phyloP scores from a whole-genome alignment of 495 filamentous ascomycete species.

The Penicillium steckii region DNA sequence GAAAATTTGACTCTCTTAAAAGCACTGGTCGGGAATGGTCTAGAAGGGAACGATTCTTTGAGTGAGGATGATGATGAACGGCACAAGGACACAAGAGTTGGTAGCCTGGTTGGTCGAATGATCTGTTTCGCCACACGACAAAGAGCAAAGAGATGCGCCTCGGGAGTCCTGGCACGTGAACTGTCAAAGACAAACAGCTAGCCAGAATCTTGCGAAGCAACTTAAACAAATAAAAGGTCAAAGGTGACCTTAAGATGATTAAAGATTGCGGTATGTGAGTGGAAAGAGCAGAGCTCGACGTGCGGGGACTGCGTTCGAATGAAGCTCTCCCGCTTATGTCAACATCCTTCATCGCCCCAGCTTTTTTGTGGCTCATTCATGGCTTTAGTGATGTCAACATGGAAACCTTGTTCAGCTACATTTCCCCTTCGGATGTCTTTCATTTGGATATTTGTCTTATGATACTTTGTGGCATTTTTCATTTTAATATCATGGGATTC shows the following conservation, averaged over 20 bases:
- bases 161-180: constrained; percentile 15
- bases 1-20: not conserved
- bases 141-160: constrained; percentile 18
- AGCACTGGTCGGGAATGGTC: not conserved
- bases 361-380: too few relatives aligned
- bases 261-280: constrained; percentile 1
- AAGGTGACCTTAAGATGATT: constrained; percentile 10
- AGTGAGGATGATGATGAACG: not conserved
- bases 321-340: constrained; percentile 20
- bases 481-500: not conserved
- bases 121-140: constrained; percentile 18
- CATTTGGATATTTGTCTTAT: too few relatives aligned
- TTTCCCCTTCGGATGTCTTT: too few relatives aligned
- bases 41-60: not conserved
- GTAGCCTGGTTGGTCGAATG: constrained; percentile 2
- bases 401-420: too few relatives aligned
- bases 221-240: constrained; percentile 1
- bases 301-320: constrained; percentile 13
- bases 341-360: too few relatives aligned
- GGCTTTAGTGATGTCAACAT: not conserved
- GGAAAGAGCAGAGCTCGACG: constrained; percentile 9
- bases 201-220: constrained; percentile 5
- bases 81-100: not conserved
- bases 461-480: not conserved
- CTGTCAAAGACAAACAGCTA: constrained; percentile 1